These are phyloP conservation scores for Sutorius australiensis DNA, from an alignment of 768 basidiomycete species.

Conservation along the genomic window DNA sequence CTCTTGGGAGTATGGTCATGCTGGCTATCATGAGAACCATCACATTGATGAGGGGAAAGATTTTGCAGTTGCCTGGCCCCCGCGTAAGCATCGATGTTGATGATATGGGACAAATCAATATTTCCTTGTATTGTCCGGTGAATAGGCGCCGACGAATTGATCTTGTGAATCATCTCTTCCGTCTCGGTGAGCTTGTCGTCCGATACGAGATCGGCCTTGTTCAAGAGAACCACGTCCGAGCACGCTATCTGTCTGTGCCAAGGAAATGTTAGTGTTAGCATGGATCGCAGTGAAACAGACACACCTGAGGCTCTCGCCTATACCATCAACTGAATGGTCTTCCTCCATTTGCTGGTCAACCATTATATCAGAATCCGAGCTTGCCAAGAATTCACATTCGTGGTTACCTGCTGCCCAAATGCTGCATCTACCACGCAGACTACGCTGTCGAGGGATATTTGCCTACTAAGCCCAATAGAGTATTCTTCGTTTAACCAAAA, in stretches of 20 bases:
- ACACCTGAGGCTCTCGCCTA: slow-evolving; percentile 80
- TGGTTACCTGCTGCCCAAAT: slow-evolving; percentile 61
- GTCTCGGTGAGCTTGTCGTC: slow-evolving; percentile 42
- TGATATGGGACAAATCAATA: slow-evolving; percentile 71
- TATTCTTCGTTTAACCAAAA: slow-evolving; percentile 89
- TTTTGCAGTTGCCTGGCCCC: slow-evolving; percentile 36
- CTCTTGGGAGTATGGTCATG: slow-evolving; percentile 33
- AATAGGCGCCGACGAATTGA: slow-evolving; percentile 80
- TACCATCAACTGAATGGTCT: slow-evolving; percentile 58
- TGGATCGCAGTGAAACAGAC: background rate
- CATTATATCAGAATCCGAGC: slow-evolving; percentile 3
- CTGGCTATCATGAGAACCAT: slow-evolving; percentile 28
- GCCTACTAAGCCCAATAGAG: slow-evolving; percentile 58
- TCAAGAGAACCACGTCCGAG: slow-evolving; percentile 87
- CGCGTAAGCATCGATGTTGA: slow-evolving; percentile 78
- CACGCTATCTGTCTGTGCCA: slow-evolving; percentile 83
- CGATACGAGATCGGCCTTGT: slow-evolving; percentile 80
- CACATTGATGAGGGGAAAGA: slow-evolving; percentile 29
- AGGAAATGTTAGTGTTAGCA: background rate
- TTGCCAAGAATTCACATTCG: slow-evolving; percentile 31
- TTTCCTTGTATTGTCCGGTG: slow-evolving; percentile 66
- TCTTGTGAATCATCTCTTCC: slow-evolving; percentile 57
- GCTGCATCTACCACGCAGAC: slow-evolving; percentile 90
- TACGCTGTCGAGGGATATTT: slow-evolving; percentile 82
- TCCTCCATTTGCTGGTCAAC: slow-evolving; percentile 77